These are phyloP conservation scores for Hypoxylon trugodes DNA, from an alignment of 495 filamentous ascomycete species.

Conservation along the genomic window DNA sequence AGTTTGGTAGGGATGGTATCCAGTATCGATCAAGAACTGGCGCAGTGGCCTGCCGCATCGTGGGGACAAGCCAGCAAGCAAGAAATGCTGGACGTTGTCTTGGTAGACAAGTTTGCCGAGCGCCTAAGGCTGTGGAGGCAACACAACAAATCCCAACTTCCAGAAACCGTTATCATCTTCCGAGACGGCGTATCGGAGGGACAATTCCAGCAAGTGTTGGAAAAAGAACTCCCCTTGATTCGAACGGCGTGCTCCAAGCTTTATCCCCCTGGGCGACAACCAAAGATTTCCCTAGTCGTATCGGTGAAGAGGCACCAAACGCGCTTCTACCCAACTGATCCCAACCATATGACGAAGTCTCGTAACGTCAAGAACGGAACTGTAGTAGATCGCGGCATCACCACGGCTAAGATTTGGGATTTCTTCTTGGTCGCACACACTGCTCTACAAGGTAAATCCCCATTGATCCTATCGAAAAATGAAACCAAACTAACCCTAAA, in stretches of 20 bases:
- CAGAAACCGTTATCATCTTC: constrained; percentile 83
- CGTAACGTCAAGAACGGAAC: constrained; percentile 79
- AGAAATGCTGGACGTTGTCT: constrained; percentile 69
- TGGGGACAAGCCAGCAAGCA: constrained; percentile 62
- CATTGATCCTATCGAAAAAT: neutral
- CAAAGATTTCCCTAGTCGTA: constrained; percentile 69
- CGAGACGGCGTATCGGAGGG: constrained; percentile 92
- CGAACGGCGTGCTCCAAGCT: constrained; percentile 63
- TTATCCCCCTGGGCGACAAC: constrained; percentile 61
- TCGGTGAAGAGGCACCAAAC: constrained; percentile 92
- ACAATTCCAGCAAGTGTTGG: constrained; percentile 73
- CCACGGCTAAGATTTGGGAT: constrained; percentile 76
- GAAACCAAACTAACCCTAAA: constrained; percentile 8
- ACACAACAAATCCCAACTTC: constrained; percentile 60
- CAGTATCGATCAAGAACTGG: constrained; percentile 67
- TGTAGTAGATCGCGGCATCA: constrained; percentile 87
- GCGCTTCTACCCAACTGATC: constrained; percentile 74
- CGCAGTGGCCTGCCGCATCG: constrained; percentile 74
- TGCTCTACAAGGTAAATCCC: constrained; percentile 70
- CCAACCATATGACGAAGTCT: constrained; percentile 57
- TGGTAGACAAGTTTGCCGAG: constrained; percentile 61
- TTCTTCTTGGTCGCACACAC: constrained; percentile 90
- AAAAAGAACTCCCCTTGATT: constrained; percentile 55
- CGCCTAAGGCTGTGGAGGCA: constrained; percentile 69
- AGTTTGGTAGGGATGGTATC: constrained; percentile 81